phyloP scores from a whole-genome alignment of 805 yeast genomes.

The Cyberlindnera mycetangii region DNA sequence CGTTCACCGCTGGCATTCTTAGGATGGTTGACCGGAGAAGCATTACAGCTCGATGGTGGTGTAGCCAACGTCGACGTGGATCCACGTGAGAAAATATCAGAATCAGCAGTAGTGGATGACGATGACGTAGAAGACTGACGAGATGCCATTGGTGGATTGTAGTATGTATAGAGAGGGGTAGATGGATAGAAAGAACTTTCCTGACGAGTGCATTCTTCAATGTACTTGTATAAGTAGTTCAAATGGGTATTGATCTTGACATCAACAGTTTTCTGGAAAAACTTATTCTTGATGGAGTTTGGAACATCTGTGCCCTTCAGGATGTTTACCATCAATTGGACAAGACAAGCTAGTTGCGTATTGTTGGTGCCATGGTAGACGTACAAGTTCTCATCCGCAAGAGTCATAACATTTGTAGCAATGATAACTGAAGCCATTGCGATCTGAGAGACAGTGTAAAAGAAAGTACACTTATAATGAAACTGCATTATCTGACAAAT shows the following conservation, averaged over 20 bases:
- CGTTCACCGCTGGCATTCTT: slow-evolving; percentile 4
- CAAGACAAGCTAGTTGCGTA: slow-evolving; percentile 19
- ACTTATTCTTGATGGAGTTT: slow-evolving; percentile 43
- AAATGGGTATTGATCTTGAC: slow-evolving; percentile 14
- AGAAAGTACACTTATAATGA: slow-evolving; percentile 54
- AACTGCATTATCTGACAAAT: slow-evolving; percentile 67
- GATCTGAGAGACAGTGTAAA: slow-evolving; percentile 42
- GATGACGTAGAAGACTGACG: slow-evolving; percentile 16
- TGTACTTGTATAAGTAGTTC: slow-evolving; percentile 17
- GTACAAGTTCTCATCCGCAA: slow-evolving; percentile 18
- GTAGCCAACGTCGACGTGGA: slow-evolving; percentile 19
- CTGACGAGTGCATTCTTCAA: slow-evolving; percentile 25
- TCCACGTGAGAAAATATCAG: slow-evolving; percentile 19
- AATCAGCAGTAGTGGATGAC: slow-evolving; percentile 13
- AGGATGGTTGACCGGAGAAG: slow-evolving; percentile 19
- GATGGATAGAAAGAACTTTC: slow-evolving; percentile 14
- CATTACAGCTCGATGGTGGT: slow-evolving; percentile 19
- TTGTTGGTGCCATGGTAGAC: slow-evolving; percentile 25
- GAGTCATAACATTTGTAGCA: slow-evolving; percentile 42
- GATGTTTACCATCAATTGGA: slow-evolving; percentile 21
- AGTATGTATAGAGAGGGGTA: slow-evolving; percentile 21
- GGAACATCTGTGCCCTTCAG: slow-evolving; percentile 30
- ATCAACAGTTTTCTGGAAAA: slow-evolving; percentile 33
- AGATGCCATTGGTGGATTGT: slow-evolving; percentile 19
- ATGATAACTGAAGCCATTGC: slow-evolving; percentile 51